Evolutionary conservation across 2,329 filamentous ascomycete genomes (phyloP), one percentile per base, ranked within the genome.

Genomic region (Neonectria neomacrospora): DNA sequence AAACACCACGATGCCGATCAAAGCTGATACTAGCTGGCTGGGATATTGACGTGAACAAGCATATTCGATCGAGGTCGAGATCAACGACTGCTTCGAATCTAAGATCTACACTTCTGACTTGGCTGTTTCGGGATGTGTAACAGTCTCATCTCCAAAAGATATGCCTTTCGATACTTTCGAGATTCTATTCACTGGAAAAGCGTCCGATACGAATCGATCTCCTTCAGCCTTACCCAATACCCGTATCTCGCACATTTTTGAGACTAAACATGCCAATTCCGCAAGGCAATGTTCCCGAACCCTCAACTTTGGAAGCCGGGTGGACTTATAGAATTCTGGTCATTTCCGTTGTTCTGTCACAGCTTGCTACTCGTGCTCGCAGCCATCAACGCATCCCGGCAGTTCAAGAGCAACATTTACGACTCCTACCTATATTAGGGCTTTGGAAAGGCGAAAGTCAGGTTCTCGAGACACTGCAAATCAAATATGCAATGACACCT

Each of bases 31-130:
- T 18, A 30, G 7, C 14, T 58, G 47, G 47, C 56, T 67, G 6
- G 52, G 63, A 16, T 41, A 59, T 14, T 54, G 52, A 3, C 45
- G 42, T 3, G 65, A 57, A 8, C 55, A 51, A 34, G 62, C 65
- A 26, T 60, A 58, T 9, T 63, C 53, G 9, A 45, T 71, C n/a
- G 57, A 68, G 22, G 50, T 71, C 5, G 16, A 34, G 1, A 45
- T 71, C 9, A 50, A 71, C 22, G 48, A 67, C 3, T 65, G 71
- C 1, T 71, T 71, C 6, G 56, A 68, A 20, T 63, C 67, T 16
- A 70, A 70, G 8, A 52, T 63, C 8, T 71, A 71, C 2, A 71
- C 69, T 6, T 71, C 62, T 1, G 65, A 63, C 11, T 71, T 69
- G 6, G 51, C 58, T 12, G 54, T 71, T 2, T 59, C 69, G 1